Conservation (phyloP, 2,329 filamentous ascomycete genomes). For the Aspergillus fructus region DNA sequence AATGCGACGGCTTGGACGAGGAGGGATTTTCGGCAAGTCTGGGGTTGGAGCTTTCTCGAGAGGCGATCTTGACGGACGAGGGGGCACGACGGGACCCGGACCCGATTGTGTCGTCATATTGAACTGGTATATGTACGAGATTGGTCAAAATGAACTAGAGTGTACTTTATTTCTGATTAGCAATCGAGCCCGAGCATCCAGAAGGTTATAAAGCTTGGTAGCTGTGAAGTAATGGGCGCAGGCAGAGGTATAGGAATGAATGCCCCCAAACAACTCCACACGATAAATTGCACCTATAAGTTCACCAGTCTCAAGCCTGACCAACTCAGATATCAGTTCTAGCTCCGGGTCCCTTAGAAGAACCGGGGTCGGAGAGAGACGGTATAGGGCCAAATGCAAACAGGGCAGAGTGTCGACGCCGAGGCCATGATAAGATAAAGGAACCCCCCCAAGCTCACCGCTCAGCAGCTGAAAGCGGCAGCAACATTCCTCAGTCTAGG, state of each 20-base stretch:
- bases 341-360: not conserved
- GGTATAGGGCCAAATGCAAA: not conserved
- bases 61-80: constrained; percentile 58
- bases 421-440: constrained; percentile 13
- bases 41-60: constrained; percentile 44
- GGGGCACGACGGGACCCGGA: constrained; percentile 59
- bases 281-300: not conserved
- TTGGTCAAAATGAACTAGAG: not conserved
- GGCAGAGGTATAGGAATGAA: not conserved
- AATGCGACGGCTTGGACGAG: constrained; percentile 67
- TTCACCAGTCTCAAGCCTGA: not conserved
- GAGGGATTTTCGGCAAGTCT: constrained; percentile 71
- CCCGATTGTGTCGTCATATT: constrained; percentile 37
- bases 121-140: constrained; percentile 2
- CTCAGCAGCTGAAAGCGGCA: constrained; percentile 6
- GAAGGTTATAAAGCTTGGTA: not conserved
- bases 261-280: not conserved
- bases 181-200: not conserved
- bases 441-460: constrained; percentile 6
- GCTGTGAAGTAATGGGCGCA: not conserved
- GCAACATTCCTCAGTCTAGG: not conserved
- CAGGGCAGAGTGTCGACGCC: not conserved
- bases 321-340: not conserved
- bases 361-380: not conserved
- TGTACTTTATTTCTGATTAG: constrained; percentile 4